Conservation (phyloP, 2,329 filamentous ascomycete genomes). For the Xylaria sp. region DNA sequence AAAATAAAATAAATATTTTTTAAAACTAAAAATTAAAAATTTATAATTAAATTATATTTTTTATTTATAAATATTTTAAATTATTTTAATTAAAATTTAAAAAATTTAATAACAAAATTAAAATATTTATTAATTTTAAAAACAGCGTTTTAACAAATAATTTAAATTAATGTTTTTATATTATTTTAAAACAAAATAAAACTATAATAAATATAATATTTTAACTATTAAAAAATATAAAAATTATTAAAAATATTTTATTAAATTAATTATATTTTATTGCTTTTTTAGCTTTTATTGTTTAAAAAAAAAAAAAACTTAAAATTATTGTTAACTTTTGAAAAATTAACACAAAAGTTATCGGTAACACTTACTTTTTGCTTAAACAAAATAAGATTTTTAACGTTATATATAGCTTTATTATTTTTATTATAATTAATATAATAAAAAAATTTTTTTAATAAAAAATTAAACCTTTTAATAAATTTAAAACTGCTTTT, state of each 20-base stretch:
- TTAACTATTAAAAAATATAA: background rate
- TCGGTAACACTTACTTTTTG: background rate
- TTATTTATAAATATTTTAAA: background rate
- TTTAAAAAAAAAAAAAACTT: background rate
- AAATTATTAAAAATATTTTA: background rate
- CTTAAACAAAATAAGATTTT: background rate
- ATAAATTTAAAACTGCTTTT: conserved; percentile 7
- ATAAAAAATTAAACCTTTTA: background rate
- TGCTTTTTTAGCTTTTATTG: background rate
- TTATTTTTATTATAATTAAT: background rate
- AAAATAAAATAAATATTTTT: background rate
- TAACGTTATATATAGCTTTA: background rate
- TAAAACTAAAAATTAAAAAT: background rate
- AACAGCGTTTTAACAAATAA: background rate
- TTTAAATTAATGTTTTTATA: background rate
- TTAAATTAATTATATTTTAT: background rate
- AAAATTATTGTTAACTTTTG: background rate
- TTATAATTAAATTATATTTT: background rate
- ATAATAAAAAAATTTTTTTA: conserved; percentile 11
- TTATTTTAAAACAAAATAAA: background rate
- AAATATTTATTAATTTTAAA: conserved; percentile 1
- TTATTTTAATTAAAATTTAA: background rate
- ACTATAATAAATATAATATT: background rate
- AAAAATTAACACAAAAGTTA: conserved; percentile 1
- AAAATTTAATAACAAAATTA: background rate